Percentiles rank a stretch among this genome's conserved stretches.
These are phyloP conservation scores for Solanum dulcamara DNA, from an alignment of 257 asterid genomes.

Conservation along the genomic window DNA sequence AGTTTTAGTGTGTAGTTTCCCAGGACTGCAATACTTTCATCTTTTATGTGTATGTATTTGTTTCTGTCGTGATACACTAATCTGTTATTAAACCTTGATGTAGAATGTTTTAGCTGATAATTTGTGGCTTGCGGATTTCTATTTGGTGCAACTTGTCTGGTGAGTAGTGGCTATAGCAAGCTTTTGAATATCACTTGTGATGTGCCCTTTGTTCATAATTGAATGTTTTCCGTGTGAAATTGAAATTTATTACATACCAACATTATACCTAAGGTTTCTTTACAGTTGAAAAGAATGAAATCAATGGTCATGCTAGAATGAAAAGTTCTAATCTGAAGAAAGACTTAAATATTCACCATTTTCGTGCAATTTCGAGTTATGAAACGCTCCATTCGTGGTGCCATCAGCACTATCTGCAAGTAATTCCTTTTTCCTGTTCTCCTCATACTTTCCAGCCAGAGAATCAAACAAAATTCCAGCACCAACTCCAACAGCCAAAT, in stretches of 20 bases:
- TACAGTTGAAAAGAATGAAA: not conserved
- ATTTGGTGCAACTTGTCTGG: not conserved
- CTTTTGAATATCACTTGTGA: not conserved
- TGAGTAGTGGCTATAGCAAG: not conserved
- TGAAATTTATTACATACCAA: not conserved
- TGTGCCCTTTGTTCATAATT: not conserved
- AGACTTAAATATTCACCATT: not conserved
- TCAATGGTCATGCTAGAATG: not conserved
- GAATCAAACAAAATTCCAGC: conserved; percentile 20
- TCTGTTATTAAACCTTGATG: not conserved
- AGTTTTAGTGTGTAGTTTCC: conserved; percentile 7
- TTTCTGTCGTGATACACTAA: not conserved
- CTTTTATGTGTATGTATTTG: not conserved
- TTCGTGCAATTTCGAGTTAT: not conserved
- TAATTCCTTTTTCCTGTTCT: not conserved
- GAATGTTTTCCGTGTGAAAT: not conserved
- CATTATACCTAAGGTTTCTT: not conserved
- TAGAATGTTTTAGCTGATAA: not conserved
- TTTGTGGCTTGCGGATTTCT: not conserved
- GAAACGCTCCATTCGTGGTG: not conserved
- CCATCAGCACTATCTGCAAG: not conserved
- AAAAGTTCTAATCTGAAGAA: not conserved
- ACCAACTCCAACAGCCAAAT: conserved; percentile 19
- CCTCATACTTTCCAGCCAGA: conserved; percentile 9
- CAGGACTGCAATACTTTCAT: conserved; percentile 2